Evolutionary conservation across 257 asterid genomes (phyloP), one percentile per base, ranked within the genome.

Genomic region (Galeopsis tetrahit): DNA sequence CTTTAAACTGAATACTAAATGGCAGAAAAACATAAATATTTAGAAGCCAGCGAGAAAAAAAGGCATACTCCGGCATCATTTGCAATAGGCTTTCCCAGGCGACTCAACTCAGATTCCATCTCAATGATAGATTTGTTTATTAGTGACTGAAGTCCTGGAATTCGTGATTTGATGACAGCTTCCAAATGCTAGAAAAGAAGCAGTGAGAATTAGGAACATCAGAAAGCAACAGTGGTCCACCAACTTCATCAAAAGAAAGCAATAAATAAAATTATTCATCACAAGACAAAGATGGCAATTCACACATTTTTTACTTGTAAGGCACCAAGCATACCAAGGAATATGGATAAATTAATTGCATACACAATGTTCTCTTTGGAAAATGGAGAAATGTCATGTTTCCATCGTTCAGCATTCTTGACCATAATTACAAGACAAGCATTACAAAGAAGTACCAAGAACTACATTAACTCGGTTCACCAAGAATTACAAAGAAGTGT

Each of bases 141-240:
- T 49, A 94, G 93, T 11, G 98, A 92, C 87, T 95, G 99, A 80
- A 95, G 97, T 80, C 98, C 93, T 68, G 99, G 99, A 72, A 95
- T 95, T 81, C 99, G 88, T 67, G 99, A 92, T 84, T 94, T 94
- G 87, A 94, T 94, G 74, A 91, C 99, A 56, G 97, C 68, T 84
- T 94, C 99, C 92, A 94, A 82, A 83, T 94, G 99, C 99, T 94
- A 82, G 70, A 78, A 78, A 76, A 69, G 58, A 57, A 76, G 60
- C 70, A 70, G 62, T 34, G 71, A 59, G 44, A 33, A 69, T 64
- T 59, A 63, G 58, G 58, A 68, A 35, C 51, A 52, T 62, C 7
- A 66, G 32, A 70, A 33, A 13, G 43, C 8, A 75, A 39, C 53
- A 10, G 63, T n/a, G 46, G 21, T 43, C 33, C 15, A 53, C 14